These are phyloP conservation scores for Tetrastigma voinierianum DNA, from an alignment of 164 flowering plant species.

Conservation along the genomic window DNA sequence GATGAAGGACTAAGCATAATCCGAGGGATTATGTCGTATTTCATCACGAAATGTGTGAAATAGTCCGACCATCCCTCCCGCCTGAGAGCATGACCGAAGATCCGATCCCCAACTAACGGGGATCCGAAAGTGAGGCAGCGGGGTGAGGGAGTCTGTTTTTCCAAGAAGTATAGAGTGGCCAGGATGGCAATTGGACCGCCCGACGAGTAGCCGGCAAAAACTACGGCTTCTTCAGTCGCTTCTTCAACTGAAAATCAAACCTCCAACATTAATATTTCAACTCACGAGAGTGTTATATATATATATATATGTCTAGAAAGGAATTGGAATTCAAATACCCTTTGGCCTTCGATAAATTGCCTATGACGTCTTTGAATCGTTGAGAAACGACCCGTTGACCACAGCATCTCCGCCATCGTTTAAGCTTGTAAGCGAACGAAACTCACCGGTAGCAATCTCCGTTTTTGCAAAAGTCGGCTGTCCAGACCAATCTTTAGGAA, in stretches of 20 bases:
- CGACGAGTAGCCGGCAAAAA: constrained; percentile 4
- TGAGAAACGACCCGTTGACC: no score
- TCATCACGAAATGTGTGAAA: constrained; percentile 5
- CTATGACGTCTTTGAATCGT: no score
- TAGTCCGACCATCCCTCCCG: constrained; percentile 4
- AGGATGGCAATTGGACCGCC: constrained; percentile 2
- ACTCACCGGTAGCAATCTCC: no score
- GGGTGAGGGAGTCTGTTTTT: background rate
- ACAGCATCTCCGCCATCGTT: no score
- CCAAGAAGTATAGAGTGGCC: constrained; percentile 2
- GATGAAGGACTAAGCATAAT: constrained; percentile 2
- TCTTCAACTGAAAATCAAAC: background rate
- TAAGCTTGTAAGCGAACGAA: no score
- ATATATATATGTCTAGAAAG: no score
- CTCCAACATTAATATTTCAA: no score
- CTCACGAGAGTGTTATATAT: no score
- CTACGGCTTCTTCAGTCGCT: background rate
- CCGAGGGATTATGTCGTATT: constrained; percentile 5
- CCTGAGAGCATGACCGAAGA: background rate
- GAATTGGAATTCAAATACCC: no score
- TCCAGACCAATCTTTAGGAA: no score
- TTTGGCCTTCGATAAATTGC: no score
- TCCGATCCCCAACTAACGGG: constrained; percentile 1
- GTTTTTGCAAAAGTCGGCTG: no score
- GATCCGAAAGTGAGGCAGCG: background rate